These are phyloP conservation scores for Limonium bicolor DNA, from an alignment of 148 eudicot species.

Conservation along the genomic window DNA sequence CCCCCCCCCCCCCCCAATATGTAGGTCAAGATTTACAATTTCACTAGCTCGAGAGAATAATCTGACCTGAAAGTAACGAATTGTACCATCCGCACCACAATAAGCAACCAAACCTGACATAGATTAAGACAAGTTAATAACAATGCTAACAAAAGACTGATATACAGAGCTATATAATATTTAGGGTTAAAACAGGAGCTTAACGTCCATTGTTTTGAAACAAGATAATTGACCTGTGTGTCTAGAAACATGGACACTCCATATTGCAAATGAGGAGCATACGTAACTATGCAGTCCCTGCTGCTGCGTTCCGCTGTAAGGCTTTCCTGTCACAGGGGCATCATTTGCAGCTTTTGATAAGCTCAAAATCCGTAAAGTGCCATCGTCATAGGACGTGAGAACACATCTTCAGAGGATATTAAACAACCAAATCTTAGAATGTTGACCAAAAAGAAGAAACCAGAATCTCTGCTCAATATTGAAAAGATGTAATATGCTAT, in stretches of 20 bases:
- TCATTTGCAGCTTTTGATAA: slow-evolving; percentile 47
- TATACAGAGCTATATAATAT: too few relatives aligned
- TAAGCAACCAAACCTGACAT: slow-evolving; percentile 75
- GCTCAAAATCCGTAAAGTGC: slow-evolving; percentile 51
- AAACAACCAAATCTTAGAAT: too few relatives aligned
- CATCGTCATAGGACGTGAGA: slow-evolving; percentile 56
- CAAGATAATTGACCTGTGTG: slow-evolving; percentile 74
- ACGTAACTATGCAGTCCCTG: slow-evolving; percentile 46
- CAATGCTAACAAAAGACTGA: too few relatives aligned
- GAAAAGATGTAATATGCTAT: too few relatives aligned
- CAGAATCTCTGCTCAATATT: too few relatives aligned
- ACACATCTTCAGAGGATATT: slow-evolving; percentile 74
- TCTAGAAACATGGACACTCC: slow-evolving; percentile 74
- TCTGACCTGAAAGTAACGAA: slow-evolving; percentile 59
- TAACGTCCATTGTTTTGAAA: too few relatives aligned
- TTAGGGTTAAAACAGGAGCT: too few relatives aligned
- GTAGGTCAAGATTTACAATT: too few relatives aligned
- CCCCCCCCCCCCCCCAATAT: too few relatives aligned
- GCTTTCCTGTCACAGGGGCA: slow-evolving; percentile 60
- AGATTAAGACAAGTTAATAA: slow-evolving; percentile 1
- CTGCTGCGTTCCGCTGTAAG: slow-evolving; percentile 37
- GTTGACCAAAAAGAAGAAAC: too few relatives aligned
- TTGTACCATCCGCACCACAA: slow-evolving; percentile 71
- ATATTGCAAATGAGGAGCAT: slow-evolving; percentile 55
- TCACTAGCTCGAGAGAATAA: slow-evolving; percentile 3